Evolutionary conservation across 1,284 basidiomycete species (phyloP).

Genomic region (Malassezia psittaci): DNA sequence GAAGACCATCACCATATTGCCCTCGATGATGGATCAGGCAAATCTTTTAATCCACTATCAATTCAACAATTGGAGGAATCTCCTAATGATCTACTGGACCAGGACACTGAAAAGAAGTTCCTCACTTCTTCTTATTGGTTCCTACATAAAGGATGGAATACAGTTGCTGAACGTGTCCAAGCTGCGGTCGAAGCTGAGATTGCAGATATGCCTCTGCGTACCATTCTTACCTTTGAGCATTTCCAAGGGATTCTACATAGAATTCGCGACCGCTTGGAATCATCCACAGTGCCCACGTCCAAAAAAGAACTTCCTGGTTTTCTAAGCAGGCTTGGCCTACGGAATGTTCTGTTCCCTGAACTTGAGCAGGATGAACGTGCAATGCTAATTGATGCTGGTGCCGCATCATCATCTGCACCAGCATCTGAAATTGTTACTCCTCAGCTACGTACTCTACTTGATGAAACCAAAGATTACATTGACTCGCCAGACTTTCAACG

Average conservation of each 20-base stretch:
- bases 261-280: constrained; percentile 58
- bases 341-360: constrained; percentile 46
- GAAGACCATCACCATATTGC: constrained; percentile 12
- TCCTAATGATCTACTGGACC: constrained; percentile 18
- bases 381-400: constrained; percentile 39
- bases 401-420: constrained; percentile 18
- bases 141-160: constrained; percentile 75
- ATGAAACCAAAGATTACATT: constrained; percentile 60
- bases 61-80: not conserved
- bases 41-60: not conserved
- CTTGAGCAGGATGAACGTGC: constrained; percentile 25
- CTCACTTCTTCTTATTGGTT: constrained; percentile 84
- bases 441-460: constrained; percentile 58
- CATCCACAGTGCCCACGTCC: not conserved
- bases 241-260: constrained; percentile 60
- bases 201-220: constrained; percentile 58
- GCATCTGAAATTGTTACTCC: constrained; percentile 28
- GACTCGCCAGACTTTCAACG: constrained; percentile 60
- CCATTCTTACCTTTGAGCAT: constrained; percentile 59
- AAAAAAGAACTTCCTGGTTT: not conserved
- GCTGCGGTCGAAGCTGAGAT: constrained; percentile 53
- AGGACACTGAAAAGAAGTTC: constrained; percentile 64
- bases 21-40: constrained; percentile 3
- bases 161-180: constrained; percentile 62
- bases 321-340: constrained; percentile 16